phyloP scores from a whole-genome alignment of 164 flowering plant species.

The Echeveria elegans region DNA sequence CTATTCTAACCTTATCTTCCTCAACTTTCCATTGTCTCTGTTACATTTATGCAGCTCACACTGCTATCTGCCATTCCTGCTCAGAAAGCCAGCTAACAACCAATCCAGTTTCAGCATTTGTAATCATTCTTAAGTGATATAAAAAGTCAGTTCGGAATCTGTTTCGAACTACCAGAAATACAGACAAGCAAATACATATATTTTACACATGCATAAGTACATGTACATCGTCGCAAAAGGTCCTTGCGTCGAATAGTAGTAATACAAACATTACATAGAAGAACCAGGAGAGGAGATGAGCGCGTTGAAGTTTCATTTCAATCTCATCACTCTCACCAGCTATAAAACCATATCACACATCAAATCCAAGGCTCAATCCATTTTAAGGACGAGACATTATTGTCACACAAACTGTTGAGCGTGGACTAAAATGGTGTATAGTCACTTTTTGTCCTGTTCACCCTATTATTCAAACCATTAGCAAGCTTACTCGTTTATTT shows the following conservation, averaged over 20 bases:
- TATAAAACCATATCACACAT: neutral
- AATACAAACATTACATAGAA: neutral
- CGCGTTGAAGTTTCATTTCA: neutral
- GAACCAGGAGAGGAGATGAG: neutral
- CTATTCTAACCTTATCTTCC: neutral
- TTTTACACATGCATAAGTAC: neutral
- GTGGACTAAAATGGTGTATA: neutral
- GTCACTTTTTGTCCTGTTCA: neutral
- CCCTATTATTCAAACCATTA: neutral
- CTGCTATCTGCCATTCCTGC: neutral
- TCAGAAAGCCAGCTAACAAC: too few species aligned
- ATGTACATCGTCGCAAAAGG: neutral
- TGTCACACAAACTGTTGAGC: slow-evolving; percentile 3
- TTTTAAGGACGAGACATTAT: neutral
- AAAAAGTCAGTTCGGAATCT: too few species aligned
- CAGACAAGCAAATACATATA: neutral
- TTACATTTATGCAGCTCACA: neutral
- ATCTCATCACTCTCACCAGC: slow-evolving; percentile 4
- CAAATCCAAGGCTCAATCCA: neutral
- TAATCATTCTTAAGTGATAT: too few species aligned
- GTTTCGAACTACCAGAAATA: neutral
- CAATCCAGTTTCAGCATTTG: too few species aligned
- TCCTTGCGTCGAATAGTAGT: too few species aligned
- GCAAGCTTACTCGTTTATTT: too few species aligned
- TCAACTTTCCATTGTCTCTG: neutral